Evolutionary conservation across 1,284 basidiomycete genomes (phyloP).

Genomic region (Inonotus hispidus): DNA sequence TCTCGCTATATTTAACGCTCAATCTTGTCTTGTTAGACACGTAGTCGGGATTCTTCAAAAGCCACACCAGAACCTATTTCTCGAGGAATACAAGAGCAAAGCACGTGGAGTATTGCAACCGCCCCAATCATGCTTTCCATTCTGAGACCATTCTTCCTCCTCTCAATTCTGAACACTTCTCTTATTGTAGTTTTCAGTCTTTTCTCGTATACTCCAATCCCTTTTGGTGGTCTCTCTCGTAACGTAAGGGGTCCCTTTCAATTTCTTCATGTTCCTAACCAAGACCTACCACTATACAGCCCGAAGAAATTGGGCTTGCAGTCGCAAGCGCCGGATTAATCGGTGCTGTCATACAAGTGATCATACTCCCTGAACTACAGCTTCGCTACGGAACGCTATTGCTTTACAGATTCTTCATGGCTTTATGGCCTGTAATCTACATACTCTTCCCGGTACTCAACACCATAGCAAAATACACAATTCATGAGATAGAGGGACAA

Average conservation of each 20-base stretch:
- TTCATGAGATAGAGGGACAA: constrained; percentile 16
- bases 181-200: constrained; percentile 13
- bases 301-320: constrained; percentile 20
- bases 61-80: background rate
- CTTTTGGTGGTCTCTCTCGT: constrained; percentile 19
- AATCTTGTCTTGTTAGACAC: background rate
- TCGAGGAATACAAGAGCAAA: background rate
- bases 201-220: constrained; percentile 15
- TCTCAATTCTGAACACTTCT: constrained; percentile 13
- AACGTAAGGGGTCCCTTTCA: constrained; percentile 15
- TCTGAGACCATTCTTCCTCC: constrained; percentile 16
- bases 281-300: constrained; percentile 2
- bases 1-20: background rate
- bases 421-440: constrained; percentile 34
- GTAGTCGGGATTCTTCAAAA: background rate
- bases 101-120: background rate
- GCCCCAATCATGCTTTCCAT: constrained; percentile 7
- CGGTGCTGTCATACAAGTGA: constrained; percentile 31
- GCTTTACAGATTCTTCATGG: constrained; percentile 34
- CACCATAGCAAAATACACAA: constrained; percentile 27
- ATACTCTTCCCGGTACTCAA: constrained; percentile 33
- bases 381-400: constrained; percentile 32
- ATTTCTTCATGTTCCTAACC: background rate
- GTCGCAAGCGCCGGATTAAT: constrained; percentile 30
- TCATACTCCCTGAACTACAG: constrained; percentile 35